A percentile compares a stretch with the other conserved stretches of the same genome.
Conservation (phyloP, 345 rosid species). For the Hibiscus tridactylites region DNA sequence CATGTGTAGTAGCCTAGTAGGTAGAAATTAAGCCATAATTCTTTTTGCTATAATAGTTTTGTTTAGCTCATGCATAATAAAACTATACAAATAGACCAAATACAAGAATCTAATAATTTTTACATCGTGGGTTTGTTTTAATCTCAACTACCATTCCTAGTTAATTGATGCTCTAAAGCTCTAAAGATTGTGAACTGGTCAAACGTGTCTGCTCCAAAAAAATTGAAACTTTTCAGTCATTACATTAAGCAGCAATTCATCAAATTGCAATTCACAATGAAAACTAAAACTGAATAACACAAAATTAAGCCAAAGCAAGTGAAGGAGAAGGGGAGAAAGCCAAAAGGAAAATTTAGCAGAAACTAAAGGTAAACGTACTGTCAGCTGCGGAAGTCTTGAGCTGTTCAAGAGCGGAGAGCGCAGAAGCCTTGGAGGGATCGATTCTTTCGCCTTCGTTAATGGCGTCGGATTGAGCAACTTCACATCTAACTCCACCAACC, state of each 20-base stretch:
- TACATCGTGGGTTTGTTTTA: not conserved
- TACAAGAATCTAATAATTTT: not conserved
- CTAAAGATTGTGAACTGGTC: not conserved
- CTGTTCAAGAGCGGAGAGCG: constrained; percentile 54
- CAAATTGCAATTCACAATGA: not conserved
- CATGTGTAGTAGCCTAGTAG: not conserved
- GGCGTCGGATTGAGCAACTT: constrained; percentile 25
- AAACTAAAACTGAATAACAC: constrained; percentile 3
- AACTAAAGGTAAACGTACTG: constrained; percentile 22
- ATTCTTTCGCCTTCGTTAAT: not conserved
- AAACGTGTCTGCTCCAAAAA: not conserved
- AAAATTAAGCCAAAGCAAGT: not conserved
- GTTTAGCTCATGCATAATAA: not conserved
- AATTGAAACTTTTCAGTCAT: not conserved
- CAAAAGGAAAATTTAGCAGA: not conserved
- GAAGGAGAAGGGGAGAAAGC: not conserved
- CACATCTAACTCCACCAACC: constrained; percentile 30
- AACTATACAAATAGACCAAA: not conserved
- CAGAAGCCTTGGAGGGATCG: constrained; percentile 28
- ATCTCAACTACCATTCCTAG: not conserved
- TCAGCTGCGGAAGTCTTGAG: constrained; percentile 64
- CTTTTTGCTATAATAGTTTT: not conserved
- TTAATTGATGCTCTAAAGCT: not conserved
- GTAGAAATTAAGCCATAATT: not conserved
- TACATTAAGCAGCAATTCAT: constrained; percentile 12